Evolutionary conservation across 179 eudicot genomes (phyloP).

Genomic region (Actinidia arguta): DNA sequence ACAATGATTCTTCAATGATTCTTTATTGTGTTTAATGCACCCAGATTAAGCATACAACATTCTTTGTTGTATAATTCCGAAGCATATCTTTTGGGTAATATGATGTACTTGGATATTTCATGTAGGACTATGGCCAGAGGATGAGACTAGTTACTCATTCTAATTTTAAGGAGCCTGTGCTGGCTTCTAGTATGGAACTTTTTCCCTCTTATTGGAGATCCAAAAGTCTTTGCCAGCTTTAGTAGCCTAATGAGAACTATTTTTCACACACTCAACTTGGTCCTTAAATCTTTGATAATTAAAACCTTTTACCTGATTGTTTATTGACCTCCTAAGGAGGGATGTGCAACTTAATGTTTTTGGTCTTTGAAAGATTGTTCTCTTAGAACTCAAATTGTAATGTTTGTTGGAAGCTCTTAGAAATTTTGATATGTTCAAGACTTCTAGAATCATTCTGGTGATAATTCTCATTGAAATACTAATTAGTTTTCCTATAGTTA

Average conservation of each 20-base stretch:
- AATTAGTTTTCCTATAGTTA: background rate
- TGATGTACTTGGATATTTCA: constrained; percentile 14
- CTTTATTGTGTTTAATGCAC: background rate
- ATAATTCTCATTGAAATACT: background rate
- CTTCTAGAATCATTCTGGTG: background rate
- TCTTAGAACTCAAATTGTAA: background rate
- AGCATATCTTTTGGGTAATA: background rate
- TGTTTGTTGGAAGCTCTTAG: background rate
- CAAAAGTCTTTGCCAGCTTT: constrained; percentile 85
- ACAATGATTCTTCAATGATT: background rate
- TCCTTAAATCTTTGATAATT: too few species aligned
- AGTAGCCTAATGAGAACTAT: constrained; percentile 19
- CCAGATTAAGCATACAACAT: background rate
- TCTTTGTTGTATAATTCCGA: background rate
- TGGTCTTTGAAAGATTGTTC: background rate
- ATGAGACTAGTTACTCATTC: constrained; percentile 90
- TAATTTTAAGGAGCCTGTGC: constrained; percentile 82
- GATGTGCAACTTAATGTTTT: background rate
- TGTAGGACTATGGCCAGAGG: constrained; percentile 90
- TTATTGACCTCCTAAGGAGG: constrained; percentile 1
- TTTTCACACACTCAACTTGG: background rate
- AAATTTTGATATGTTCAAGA: background rate
- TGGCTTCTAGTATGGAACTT: constrained; percentile 90
- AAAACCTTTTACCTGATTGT: background rate
- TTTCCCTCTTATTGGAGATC: constrained; percentile 92